Percentiles rank a stretch among this genome's conserved stretches.
Evolutionary conservation across 306 rosid genomes (phyloP).

Genomic region (Vicia sativa): DNA sequence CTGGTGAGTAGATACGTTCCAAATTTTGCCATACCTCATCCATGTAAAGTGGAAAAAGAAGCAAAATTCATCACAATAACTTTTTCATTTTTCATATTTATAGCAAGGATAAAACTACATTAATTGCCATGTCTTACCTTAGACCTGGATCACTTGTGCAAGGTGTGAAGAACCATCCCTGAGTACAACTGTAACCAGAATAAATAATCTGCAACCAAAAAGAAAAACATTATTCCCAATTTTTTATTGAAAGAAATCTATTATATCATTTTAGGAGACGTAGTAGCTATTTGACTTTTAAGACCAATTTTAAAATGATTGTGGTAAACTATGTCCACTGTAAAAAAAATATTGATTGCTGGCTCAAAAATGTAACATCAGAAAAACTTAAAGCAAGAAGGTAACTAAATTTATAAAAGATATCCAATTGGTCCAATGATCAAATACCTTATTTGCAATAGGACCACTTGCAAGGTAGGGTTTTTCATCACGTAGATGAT

Average conservation of each 20-base stretch:
- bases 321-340: neutral
- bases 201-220: slow-evolving; percentile 63
- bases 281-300: slow-evolving; percentile 15
- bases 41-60: slow-evolving; percentile 17
- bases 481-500: slow-evolving; percentile 86
- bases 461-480: slow-evolving; percentile 96
- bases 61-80: slow-evolving; percentile 19
- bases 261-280: slow-evolving; percentile 11
- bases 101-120: slow-evolving; percentile 33
- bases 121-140: slow-evolving; percentile 58
- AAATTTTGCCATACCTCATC: neutral
- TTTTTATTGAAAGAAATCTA: slow-evolving; percentile 1
- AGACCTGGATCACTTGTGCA: slow-evolving; percentile 84
- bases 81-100: slow-evolving; percentile 11
- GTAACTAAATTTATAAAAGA: slow-evolving; percentile 19
- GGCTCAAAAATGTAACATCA: slow-evolving; percentile 18
- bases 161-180: slow-evolving; percentile 98
- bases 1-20: neutral
- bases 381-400: slow-evolving; percentile 27
- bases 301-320: slow-evolving; percentile 11
- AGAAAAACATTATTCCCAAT: slow-evolving; percentile 5
- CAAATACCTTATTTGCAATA: slow-evolving; percentile 77
- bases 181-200: slow-evolving; percentile 90
- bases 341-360: neutral
- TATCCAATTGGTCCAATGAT: slow-evolving; percentile 19